Evolutionary conservation across 192 early-diverging fungal species (phyloP).

Genomic region (Entomortierella beljakovae): DNA sequence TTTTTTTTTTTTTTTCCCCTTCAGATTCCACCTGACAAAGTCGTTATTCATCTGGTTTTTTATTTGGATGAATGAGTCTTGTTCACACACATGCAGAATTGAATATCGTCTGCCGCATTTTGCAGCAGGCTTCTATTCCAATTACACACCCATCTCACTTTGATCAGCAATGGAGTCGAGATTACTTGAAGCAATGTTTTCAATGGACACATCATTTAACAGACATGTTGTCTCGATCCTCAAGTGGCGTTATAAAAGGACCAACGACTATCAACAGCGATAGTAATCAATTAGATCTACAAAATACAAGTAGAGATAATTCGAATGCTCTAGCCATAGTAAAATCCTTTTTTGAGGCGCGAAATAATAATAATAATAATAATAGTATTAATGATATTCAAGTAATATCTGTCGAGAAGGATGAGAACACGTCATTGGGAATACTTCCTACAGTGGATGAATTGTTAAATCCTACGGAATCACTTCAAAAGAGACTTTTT

Average conservation of each 20-base stretch:
- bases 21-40: not conserved
- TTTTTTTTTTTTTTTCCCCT: too few relatives aligned
- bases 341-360: not conserved
- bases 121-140: slow-evolving; percentile 22
- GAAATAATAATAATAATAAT: not conserved
- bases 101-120: slow-evolving; percentile 25
- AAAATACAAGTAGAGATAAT: not conserved
- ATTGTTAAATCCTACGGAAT: slow-evolving; percentile 9
- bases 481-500: slow-evolving; percentile 20
- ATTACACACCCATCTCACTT: slow-evolving; percentile 1
- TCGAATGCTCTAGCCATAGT: not conserved
- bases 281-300: too few relatives aligned
- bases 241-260: too few relatives aligned
- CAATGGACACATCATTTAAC: slow-evolving; percentile 43
- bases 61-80: slow-evolving; percentile 26
- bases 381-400: not conserved
- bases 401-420: too few relatives aligned
- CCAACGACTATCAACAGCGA: too few relatives aligned
- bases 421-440: not conserved
- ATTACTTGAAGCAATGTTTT: slow-evolving; percentile 19
- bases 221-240: slow-evolving; percentile 1
- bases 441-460: slow-evolving; percentile 9
- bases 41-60: not conserved
- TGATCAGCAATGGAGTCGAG: slow-evolving; percentile 35
- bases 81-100: slow-evolving; percentile 28